phyloP scores from a whole-genome alignment of 2,329 filamentous ascomycete species.

The Bipolaris victoriae region DNA sequence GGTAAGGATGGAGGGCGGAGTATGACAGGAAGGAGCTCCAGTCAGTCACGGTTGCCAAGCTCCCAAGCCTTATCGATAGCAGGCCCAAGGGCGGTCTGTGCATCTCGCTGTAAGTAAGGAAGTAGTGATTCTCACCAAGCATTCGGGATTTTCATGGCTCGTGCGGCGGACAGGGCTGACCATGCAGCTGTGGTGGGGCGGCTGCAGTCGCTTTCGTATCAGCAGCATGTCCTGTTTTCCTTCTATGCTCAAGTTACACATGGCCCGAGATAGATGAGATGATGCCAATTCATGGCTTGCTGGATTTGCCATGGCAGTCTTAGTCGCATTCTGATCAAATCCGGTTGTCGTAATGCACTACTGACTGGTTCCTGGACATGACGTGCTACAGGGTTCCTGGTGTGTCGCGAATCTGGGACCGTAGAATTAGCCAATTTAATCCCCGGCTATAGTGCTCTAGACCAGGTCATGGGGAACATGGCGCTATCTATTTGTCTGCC shows the following conservation, averaged over 20 bases:
- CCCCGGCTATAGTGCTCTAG: constrained; percentile 1
- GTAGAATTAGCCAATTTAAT: constrained; percentile 4
- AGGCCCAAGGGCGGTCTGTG: not conserved
- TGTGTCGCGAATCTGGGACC: constrained; percentile 16
- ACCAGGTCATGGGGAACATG: constrained; percentile 7
- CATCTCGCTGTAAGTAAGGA: not conserved
- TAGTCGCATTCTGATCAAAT: not conserved
- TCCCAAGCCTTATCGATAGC: constrained; percentile 11
- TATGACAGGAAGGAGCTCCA: constrained; percentile 3
- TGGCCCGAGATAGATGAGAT: not conserved
- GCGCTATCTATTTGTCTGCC: not conserved
- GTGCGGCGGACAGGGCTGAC: not conserved
- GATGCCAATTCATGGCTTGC: not conserved
- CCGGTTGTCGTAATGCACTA: constrained; percentile 7
- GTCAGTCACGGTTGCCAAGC: not conserved
- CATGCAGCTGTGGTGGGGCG: too few relatives aligned
- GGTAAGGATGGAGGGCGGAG: constrained; percentile 4
- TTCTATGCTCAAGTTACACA: not conserved
- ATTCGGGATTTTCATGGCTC: not conserved
- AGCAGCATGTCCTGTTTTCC: too few relatives aligned
- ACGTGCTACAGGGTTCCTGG: constrained; percentile 7
- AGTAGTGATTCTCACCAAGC: not conserved
- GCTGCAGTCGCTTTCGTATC: not conserved
- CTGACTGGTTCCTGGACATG: constrained; percentile 1
- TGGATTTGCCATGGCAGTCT: not conserved